Evolutionary conservation across 2,329 filamentous ascomycete species (phyloP), one percentile per base, ranked within the genome.

Genomic region (Talaromyces sp.): DNA sequence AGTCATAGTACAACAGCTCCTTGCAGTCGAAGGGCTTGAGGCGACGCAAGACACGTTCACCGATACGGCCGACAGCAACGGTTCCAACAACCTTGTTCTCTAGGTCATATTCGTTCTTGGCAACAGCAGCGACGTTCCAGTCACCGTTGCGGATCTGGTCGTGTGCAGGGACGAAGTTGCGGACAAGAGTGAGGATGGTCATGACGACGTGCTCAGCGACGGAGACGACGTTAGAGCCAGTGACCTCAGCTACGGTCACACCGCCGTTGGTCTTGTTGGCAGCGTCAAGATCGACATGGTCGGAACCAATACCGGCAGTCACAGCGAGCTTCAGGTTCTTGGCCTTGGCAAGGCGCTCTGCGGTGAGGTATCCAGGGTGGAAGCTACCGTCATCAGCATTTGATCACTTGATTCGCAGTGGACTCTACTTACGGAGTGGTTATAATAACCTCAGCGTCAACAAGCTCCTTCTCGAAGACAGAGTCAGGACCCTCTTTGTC

Each of bases 1-100:
- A 99, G 85, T 99, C 95, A 80, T 91, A 98, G 91, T 99, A 99
- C 69, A 98, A 88, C 60, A 99, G 88, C 86, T 98, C 94, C 89
- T 97, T 97, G 92, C 95, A 99, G 86, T 97, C 94, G 78, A 99
- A 99, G 71, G 93, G 85, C 89, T 96, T 96, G 75, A 99, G 90
- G 71, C 95, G 89, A 80, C 94, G 91, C 73, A 99, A 88, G 66
- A 99, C 95, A 82, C 95, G 93, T 89, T 98, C 93, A 75, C 95
- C 95, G 74, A 99, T 99, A 79, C 95, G 92, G 79, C 95, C 95
- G 68, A 98, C 93, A 75, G 91, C 95, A 66, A 99, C 95, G 77
- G 95, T 99, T 75, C 95, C 95, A 73, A 99, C 95, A 58, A 96
- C 91, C 89, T 99, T 99, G 85, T 86, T 85, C 87, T 98, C 95